Evolutionary conservation across 1,139 yeast genomes (phyloP).

Genomic region (Zhuliangozyma parablackwelliae): DNA sequence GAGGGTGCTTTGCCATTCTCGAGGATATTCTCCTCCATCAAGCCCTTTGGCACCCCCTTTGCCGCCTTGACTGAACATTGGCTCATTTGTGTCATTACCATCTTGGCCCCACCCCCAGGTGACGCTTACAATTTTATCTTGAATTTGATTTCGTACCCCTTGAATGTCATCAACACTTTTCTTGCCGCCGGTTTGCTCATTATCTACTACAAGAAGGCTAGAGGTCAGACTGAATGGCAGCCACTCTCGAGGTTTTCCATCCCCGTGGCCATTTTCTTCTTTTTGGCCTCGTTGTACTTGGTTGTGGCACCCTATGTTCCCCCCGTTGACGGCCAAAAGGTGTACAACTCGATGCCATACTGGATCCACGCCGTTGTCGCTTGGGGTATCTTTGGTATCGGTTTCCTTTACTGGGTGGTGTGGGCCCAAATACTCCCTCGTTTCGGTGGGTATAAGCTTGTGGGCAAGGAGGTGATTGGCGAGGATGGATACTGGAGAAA

Average conservation of each 20-base stretch:
- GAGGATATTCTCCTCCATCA: constrained; percentile 39
- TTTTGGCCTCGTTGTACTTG: constrained; percentile 64
- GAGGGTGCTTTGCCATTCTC: constrained; percentile 47
- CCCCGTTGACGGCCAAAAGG: constrained; percentile 62
- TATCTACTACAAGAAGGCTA: constrained; percentile 42
- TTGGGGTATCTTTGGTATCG: constrained; percentile 71
- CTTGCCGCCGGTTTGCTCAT: constrained; percentile 41
- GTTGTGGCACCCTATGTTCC: constrained; percentile 81
- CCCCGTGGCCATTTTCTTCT: constrained; percentile 61
- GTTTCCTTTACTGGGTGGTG: constrained; percentile 65
- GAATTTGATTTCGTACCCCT: constrained; percentile 48
- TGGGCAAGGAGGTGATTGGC: constrained; percentile 57
- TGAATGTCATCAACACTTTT: constrained; percentile 47
- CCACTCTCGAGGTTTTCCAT: constrained; percentile 72
- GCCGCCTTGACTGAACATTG: constrained; percentile 61
- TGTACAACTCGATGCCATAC: constrained; percentile 66
- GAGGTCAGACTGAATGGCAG: constrained; percentile 58
- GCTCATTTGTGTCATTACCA: constrained; percentile 45
- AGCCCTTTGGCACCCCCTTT: constrained; percentile 43
- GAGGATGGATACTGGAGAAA: constrained; percentile 76
- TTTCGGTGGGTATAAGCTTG: constrained; percentile 54
- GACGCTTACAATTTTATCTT: constrained; percentile 47
- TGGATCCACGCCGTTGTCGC: constrained; percentile 82
- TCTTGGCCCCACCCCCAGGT: constrained; percentile 47
- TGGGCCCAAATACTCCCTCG: constrained; percentile 63